phyloP scores from a whole-genome alignment of 2,329 filamentous ascomycete genomes.

The Aspergillus pseudoviridinutans region DNA sequence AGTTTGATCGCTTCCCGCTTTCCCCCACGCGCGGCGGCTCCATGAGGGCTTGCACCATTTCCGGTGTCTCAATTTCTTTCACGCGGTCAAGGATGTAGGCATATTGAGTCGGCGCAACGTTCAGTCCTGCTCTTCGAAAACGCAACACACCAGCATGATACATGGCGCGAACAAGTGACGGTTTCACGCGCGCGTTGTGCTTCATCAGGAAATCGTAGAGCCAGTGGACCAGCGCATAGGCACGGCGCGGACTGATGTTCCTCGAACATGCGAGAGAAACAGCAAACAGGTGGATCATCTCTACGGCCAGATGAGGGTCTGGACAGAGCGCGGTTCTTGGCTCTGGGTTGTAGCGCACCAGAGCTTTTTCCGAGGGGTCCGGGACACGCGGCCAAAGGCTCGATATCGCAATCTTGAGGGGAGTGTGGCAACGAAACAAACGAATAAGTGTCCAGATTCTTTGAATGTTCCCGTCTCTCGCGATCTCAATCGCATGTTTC shows the following conservation, averaged over 20 bases:
- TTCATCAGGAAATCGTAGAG: constrained; percentile 44
- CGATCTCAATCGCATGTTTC: constrained; percentile 27
- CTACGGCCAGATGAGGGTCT: constrained; percentile 34
- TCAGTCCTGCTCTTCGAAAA: constrained; percentile 34
- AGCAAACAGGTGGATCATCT: constrained; percentile 45
- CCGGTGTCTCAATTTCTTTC: constrained; percentile 39
- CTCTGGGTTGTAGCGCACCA: constrained; percentile 23
- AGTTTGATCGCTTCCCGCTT: background rate
- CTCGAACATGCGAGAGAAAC: constrained; percentile 39
- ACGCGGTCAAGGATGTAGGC: constrained; percentile 45
- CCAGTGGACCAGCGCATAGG: constrained; percentile 46
- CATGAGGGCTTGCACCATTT: constrained; percentile 33
- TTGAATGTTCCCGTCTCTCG: constrained; percentile 25
- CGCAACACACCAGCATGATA: constrained; percentile 48
- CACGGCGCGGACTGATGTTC: constrained; percentile 35
- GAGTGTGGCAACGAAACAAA: constrained; percentile 33
- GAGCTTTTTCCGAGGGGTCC: constrained; percentile 20
- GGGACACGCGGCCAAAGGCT: constrained; percentile 25
- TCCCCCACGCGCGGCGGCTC: constrained; percentile 15
- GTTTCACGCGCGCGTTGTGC: constrained; percentile 40
- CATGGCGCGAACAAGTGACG: constrained; percentile 46
- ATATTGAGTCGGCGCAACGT: constrained; percentile 34
- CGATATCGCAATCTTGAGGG: constrained; percentile 36
- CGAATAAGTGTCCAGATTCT: constrained; percentile 28
- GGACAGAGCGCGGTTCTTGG: constrained; percentile 21